These are phyloP conservation scores for Hemileccinum impolitum DNA, from an alignment of 768 basidiomycete genomes.

Conservation along the genomic window DNA sequence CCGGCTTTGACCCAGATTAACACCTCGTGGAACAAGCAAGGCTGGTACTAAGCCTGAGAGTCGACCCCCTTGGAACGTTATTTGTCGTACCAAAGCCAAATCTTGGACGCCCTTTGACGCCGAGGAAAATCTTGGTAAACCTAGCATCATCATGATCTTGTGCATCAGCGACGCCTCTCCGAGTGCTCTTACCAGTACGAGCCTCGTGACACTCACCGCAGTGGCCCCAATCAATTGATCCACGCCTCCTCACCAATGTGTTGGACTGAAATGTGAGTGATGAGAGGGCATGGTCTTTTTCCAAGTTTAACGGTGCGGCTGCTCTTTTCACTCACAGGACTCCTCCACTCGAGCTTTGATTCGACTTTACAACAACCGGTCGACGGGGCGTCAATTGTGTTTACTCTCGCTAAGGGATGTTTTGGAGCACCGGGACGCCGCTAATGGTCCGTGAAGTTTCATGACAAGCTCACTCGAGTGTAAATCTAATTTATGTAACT, in stretches of 20 bases:
- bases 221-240: neutral
- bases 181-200: neutral
- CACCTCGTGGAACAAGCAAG: slow-evolving; percentile 23
- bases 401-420: neutral
- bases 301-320: neutral
- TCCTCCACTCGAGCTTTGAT: neutral
- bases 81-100: neutral
- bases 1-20: neutral
- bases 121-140: too few species aligned
- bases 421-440: neutral
- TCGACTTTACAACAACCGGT: neutral
- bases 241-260: slow-evolving; percentile 12
- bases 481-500: slow-evolving; percentile 1
- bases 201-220: neutral
- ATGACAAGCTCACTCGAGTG: neutral
- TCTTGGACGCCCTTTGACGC: neutral
- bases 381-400: neutral
- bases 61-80: neutral
- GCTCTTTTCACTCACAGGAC: neutral
- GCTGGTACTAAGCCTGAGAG: neutral
- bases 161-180: too few species aligned
- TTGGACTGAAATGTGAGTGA: neutral
- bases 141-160: too few species aligned
- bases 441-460: slow-evolving; percentile 14
- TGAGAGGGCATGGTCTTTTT: neutral